Conservation (phyloP, 2,329 filamentous ascomycete genomes). For the Metarhizium robertsii region DNA sequence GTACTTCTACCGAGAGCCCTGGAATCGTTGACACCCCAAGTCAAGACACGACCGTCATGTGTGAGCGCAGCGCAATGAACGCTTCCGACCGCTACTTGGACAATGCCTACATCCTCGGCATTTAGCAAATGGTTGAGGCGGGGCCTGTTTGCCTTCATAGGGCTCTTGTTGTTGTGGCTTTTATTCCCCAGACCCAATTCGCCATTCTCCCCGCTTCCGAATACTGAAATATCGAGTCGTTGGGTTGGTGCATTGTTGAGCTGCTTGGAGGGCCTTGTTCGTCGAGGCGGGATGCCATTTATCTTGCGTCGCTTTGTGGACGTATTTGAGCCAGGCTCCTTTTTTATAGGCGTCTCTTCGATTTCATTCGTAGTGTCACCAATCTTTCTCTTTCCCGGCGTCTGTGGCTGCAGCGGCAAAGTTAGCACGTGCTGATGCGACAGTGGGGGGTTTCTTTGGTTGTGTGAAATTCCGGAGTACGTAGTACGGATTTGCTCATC, state of each 20-base stretch:
- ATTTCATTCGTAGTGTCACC: neutral
- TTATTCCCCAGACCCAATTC: constrained; percentile 10
- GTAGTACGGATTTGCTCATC: too few relatives aligned
- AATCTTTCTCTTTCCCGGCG: neutral
- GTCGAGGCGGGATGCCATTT: neutral
- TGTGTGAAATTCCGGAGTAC: too few relatives aligned
- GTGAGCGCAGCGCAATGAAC: constrained; percentile 57
- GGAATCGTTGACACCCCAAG: constrained; percentile 61
- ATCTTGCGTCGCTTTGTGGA: neutral
- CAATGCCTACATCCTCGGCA: constrained; percentile 37
- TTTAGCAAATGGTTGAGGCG: constrained; percentile 44
- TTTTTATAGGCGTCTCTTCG: neutral
- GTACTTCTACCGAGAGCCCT: constrained; percentile 52
- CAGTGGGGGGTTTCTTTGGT: too few relatives aligned
- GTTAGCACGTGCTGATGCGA: neutral
- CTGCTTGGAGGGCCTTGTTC: neutral
- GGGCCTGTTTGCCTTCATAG: constrained; percentile 3
- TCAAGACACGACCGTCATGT: constrained; percentile 51
- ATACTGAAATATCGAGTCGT: constrained; percentile 6
- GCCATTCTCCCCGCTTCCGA: constrained; percentile 9
- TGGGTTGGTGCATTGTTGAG: constrained; percentile 1
- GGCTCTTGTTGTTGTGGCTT: neutral
- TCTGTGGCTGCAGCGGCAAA: neutral
- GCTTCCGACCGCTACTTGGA: constrained; percentile 51
- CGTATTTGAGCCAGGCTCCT: neutral